Conservation (phyloP, 352 stramenopile genomes). For the Globisporangium uncinulatum region DNA sequence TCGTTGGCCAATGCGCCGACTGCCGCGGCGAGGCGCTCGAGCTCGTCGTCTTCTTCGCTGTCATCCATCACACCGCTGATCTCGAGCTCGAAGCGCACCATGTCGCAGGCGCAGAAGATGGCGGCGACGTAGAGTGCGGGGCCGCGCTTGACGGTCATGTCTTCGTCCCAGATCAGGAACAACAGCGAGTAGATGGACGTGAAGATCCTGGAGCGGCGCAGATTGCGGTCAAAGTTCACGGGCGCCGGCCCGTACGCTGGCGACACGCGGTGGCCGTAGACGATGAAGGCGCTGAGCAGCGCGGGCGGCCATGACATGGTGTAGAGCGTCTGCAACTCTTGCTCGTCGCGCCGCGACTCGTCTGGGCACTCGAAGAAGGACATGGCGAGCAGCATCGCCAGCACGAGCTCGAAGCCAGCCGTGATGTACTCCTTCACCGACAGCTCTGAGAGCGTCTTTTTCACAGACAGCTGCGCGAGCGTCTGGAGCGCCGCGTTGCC, state of each 20-base stretch:
- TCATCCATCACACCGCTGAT: slow-evolving; percentile 61
- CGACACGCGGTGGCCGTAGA: slow-evolving; percentile 47
- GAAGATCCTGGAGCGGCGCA: slow-evolving; percentile 63
- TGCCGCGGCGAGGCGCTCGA: slow-evolving; percentile 12
- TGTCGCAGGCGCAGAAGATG: slow-evolving; percentile 64
- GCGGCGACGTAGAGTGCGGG: slow-evolving; percentile 59
- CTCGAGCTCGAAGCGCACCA: slow-evolving; percentile 72
- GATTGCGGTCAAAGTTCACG: slow-evolving; percentile 59
- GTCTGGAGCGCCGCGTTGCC: not conserved
- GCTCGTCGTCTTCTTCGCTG: slow-evolving; percentile 19
- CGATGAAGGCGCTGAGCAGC: slow-evolving; percentile 31
- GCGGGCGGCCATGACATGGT: slow-evolving; percentile 56
- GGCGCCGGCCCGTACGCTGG: slow-evolving; percentile 35
- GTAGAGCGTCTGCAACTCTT: slow-evolving; percentile 71
- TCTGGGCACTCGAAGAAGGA: slow-evolving; percentile 71
- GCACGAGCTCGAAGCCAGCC: slow-evolving; percentile 58
- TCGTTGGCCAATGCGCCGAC: slow-evolving; percentile 2
- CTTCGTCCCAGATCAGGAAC: slow-evolving; percentile 62
- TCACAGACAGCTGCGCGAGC: slow-evolving; percentile 18
- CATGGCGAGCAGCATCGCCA: slow-evolving; percentile 60
- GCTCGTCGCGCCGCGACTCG: slow-evolving; percentile 33
- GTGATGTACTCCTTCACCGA: slow-evolving; percentile 61
- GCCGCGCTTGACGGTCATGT: slow-evolving; percentile 68
- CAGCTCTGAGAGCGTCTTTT: slow-evolving; percentile 32
- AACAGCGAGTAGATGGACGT: slow-evolving; percentile 54